Evolutionary conservation across 371 early-diverging fungal species (phyloP).

Genomic region (Apophysomyces elegans): DNA sequence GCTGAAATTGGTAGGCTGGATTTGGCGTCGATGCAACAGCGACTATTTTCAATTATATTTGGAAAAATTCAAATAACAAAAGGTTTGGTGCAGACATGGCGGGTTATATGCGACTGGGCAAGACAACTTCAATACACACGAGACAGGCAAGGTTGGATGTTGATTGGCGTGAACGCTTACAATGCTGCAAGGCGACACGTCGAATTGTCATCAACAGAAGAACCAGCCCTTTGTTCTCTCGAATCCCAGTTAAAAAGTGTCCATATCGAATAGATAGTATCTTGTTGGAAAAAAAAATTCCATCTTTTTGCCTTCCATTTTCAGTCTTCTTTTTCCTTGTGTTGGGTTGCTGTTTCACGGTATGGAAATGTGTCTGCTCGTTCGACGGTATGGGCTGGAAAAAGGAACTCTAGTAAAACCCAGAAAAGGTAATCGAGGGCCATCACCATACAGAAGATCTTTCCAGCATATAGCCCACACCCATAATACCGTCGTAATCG

Average conservation of each 20-base stretch:
- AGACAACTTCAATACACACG: constrained; percentile 19
- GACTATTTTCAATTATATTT: constrained; percentile 34
- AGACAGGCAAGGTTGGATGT: constrained; percentile 27
- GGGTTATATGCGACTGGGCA: constrained; percentile 41
- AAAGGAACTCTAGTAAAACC: constrained; percentile 82
- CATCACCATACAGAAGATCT: constrained; percentile 88
- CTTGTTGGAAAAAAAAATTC: neutral
- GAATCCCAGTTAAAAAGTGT: constrained; percentile 10
- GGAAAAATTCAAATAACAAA: constrained; percentile 41
- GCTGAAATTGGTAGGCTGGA: constrained; percentile 29
- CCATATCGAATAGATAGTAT: constrained; percentile 14
- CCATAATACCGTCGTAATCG: constrained; percentile 85
- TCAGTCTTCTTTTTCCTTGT: constrained; percentile 4
- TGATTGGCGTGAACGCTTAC: constrained; percentile 27
- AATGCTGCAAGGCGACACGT: constrained; percentile 14
- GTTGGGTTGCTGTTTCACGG: constrained; percentile 31
- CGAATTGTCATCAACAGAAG: constrained; percentile 11
- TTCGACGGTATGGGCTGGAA: constrained; percentile 77
- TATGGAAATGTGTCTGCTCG: constrained; percentile 70
- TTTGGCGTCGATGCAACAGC: constrained; percentile 25
- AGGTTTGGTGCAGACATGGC: constrained; percentile 31
- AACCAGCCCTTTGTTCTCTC: neutral
- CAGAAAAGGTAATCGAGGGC: constrained; percentile 86
- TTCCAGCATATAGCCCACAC: constrained; percentile 93
- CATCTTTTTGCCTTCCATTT: neutral